Conservation (phyloP, 176 grass and related monocot species). For the Coix lacrymajobi region DNA sequence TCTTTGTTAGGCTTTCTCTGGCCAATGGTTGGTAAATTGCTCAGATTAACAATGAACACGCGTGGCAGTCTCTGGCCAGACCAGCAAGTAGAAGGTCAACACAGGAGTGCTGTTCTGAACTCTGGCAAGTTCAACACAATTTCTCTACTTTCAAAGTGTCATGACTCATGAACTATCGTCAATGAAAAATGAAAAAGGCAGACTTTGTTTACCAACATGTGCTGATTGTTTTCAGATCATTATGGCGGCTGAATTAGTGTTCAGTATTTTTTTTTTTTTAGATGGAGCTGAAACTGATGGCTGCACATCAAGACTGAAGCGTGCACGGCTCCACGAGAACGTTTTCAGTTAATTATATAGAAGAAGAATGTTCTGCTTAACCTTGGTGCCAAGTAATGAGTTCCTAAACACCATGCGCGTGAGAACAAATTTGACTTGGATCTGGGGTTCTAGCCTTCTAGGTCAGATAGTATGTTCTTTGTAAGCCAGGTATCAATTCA, state of each 20-base stretch:
- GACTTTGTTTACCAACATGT: background rate
- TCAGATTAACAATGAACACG: background rate
- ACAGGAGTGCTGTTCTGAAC: background rate
- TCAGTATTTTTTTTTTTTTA: background rate
- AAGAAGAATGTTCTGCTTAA: background rate
- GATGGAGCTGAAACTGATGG: background rate
- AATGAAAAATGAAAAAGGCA: background rate
- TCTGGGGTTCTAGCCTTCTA: background rate
- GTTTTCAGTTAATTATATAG: background rate
- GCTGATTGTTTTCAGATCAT: background rate
- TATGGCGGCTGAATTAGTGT: background rate
- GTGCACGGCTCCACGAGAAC: background rate
- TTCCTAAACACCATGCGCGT: too few species aligned
- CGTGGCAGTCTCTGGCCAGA: background rate
- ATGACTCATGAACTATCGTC: background rate
- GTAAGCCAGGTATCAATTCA: background rate
- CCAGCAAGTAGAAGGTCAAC: background rate
- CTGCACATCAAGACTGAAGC: background rate
- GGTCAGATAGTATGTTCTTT: background rate
- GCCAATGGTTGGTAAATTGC: too few species aligned
- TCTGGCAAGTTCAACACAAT: background rate
- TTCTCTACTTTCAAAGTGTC: background rate
- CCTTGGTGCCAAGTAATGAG: background rate
- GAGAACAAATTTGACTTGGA: background rate
- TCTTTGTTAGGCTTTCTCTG: background rate